Conservation (phyloP, 1,284 basidiomycete genomes). For the Lignosus rhinocerotis region DNA sequence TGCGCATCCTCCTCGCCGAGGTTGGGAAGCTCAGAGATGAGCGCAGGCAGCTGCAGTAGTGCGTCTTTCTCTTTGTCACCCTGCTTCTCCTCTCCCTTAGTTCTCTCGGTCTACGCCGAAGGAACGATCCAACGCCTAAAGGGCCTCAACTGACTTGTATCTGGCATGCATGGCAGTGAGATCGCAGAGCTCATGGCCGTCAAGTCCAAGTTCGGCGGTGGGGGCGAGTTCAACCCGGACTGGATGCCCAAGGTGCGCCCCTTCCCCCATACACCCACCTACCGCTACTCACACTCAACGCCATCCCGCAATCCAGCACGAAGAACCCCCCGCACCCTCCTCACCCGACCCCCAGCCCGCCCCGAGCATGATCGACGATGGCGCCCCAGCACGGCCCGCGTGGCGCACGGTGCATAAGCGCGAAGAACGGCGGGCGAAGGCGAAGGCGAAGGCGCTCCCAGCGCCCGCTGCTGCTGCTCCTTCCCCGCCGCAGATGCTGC, state of each 20-base stretch:
- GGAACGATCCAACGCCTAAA: neutral
- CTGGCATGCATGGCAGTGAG: conserved; percentile 46
- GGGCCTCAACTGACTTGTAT: neutral
- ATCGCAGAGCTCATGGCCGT: conserved; percentile 75
- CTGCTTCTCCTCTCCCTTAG: neutral
- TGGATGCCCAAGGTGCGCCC: conserved; percentile 55
- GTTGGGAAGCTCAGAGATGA: conserved; percentile 78
- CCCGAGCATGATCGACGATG: conserved; percentile 37
- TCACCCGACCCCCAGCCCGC: conserved; percentile 32
- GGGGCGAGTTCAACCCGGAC: conserved; percentile 66
- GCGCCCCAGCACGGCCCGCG: conserved; percentile 56
- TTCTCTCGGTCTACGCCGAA: neutral
- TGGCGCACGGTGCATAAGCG: conserved; percentile 72
- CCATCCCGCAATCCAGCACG: conserved; percentile 7
- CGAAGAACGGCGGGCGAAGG: conserved; percentile 45
- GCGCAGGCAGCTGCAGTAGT: conserved; percentile 69
- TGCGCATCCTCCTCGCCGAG: conserved; percentile 52
- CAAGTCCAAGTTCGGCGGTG: conserved; percentile 72
- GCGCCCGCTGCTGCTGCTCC: conserved; percentile 42
- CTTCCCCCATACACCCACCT: neutral
- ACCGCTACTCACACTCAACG: neutral
- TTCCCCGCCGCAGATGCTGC: conserved; percentile 36
- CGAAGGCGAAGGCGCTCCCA: conserved; percentile 41
- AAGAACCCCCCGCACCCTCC: conserved; percentile 19
- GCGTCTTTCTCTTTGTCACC: conserved; percentile 30